A percentile compares a stretch with the other conserved stretches of the same genome.
Evolutionary conservation across 495 filamentous ascomycete genomes (phyloP).

Genomic region (Aspergillus baeticus): DNA sequence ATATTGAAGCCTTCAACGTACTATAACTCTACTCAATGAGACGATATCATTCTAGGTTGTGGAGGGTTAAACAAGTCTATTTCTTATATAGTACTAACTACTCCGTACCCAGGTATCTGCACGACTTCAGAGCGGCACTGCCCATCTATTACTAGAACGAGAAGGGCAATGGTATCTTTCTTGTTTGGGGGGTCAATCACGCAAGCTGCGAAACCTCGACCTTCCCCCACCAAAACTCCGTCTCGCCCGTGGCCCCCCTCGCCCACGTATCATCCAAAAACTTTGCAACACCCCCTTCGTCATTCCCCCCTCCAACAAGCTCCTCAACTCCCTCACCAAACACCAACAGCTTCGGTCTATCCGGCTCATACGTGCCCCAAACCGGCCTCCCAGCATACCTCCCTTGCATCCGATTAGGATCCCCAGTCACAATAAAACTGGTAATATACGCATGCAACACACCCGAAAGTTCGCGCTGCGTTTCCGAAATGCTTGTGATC

Average conservation of each 20-base stretch:
- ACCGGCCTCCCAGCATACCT: conserved; percentile 32
- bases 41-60: too few species aligned
- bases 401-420: conserved; percentile 40
- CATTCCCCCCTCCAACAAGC: conserved; percentile 36
- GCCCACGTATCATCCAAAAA: conserved; percentile 44
- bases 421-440: conserved; percentile 53
- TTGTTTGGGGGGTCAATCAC: too few species aligned
- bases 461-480: conserved; percentile 48
- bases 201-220: conserved; percentile 27
- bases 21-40: too few species aligned
- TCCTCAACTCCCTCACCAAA: conserved; percentile 67
- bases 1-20: too few species aligned
- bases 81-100: too few species aligned
- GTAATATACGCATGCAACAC: conserved; percentile 56
- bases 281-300: conserved; percentile 27
- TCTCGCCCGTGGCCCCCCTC: conserved; percentile 50
- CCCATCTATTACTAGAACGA: too few species aligned
- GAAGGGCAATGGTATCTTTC: too few species aligned
- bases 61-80: too few species aligned
- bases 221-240: conserved; percentile 57
- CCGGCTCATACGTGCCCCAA: conserved; percentile 26
- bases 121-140: too few species aligned
- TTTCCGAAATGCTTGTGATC: conserved; percentile 35
- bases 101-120: too few species aligned
- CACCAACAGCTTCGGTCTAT: conserved; percentile 36